Conservation (phyloP, 148 eudicot species). For the Rhododendron vialii region DNA sequence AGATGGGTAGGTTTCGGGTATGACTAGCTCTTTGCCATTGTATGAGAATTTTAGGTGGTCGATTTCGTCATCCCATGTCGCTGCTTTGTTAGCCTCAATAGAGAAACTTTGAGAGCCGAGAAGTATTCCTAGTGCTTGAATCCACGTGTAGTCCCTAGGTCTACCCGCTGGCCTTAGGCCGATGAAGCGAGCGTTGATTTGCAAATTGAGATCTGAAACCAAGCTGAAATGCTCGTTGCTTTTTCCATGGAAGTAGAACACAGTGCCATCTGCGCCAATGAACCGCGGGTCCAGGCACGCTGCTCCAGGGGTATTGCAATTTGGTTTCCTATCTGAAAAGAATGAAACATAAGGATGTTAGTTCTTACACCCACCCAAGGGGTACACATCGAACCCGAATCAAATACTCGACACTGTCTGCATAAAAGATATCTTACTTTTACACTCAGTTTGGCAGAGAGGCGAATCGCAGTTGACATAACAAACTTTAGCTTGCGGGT, state of each 20-base stretch:
- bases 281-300: too few relatives aligned
- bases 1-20: too few relatives aligned
- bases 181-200: background rate
- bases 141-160: background rate
- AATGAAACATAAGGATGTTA: background rate
- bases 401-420: background rate
- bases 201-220: background rate
- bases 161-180: background rate
- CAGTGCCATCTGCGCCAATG: too few relatives aligned
- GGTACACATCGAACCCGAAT: background rate
- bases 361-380: background rate
- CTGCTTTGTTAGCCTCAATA: slow-evolving; percentile 20
- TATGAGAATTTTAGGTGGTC: too few relatives aligned
- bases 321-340: slow-evolving; percentile 10
- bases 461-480: slow-evolving; percentile 52
- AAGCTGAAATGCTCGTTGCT: background rate
- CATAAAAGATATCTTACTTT: slow-evolving; percentile 28
- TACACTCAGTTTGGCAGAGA: slow-evolving; percentile 54
- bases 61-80: slow-evolving; percentile 14
- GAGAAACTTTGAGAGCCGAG: background rate
- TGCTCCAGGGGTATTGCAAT: too few relatives aligned
- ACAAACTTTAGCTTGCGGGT: slow-evolving; percentile 62
- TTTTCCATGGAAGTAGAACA: background rate
- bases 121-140: background rate
- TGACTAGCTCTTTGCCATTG: too few relatives aligned